Base-by-base conservation (phyloP, 1,284 basidiomycete genomes). In the Mycena sp. region DNA sequence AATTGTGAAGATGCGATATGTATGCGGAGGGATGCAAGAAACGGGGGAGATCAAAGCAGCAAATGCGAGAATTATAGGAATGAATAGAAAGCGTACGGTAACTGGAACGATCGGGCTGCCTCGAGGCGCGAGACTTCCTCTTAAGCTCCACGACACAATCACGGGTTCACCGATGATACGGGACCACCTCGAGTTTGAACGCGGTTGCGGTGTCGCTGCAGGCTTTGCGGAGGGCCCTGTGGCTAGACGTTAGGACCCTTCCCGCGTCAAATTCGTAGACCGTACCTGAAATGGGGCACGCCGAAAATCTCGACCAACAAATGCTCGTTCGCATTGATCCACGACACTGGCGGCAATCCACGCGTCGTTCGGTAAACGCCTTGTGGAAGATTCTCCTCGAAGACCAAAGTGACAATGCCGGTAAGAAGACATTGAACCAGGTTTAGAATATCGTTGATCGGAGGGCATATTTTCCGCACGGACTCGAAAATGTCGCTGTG, bases 401-500 rank as follows among this genome's bases (percentile, higher is more conserved):
- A 91, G 74, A 90, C 87, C 72, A 94, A 84, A 65, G 92, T 92
- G 78, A 95, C 87, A 76, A 95, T 83, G 74, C 93, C 93, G 59
- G 93, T 94, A 76, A 95, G 87, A 56, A 95, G 88, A 78, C 93
- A 95, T 77, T 95, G 93, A 52, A 95, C 82, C 72, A 95, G 86
- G 79, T 89, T 88, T 72, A 95, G 85, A 76, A 94, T 90, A 81
- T 94, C 93, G 80, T 87, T 89, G 80, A 95, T 87, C 63, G 93
- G 91, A 54, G 89, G 89, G 68, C 91, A 90, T 77, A 92, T 90
- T 81, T 93, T 92, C 57, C 93, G 87, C 74, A 94, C 88, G 56
- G 90, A 91, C 74, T 92, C 92, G 83, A 94, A 95, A 70, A 91
- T 89, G 79, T 93, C 92, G 77, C 89, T 90, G 80, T 95, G 93